Conservation (phyloP, 2,329 filamentous ascomycete genomes). For the Beauveria rudraprayagi region DNA sequence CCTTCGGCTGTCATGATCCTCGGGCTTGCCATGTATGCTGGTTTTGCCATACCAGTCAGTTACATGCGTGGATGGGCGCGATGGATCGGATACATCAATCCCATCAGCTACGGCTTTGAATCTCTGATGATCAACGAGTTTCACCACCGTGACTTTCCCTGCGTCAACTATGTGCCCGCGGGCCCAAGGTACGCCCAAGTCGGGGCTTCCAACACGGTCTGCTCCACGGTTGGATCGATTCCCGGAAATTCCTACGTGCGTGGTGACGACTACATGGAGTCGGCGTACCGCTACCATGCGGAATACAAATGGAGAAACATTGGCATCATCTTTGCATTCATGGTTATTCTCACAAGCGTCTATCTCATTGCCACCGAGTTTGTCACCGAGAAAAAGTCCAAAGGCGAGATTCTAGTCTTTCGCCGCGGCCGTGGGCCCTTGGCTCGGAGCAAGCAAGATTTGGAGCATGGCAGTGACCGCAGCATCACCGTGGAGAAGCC, state of each 20-base stretch:
- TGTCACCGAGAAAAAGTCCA: slow-evolving; percentile 58
- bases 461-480: too few relatives aligned
- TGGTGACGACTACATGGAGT: slow-evolving; percentile 62
- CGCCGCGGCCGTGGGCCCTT: too few relatives aligned
- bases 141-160: slow-evolving; percentile 57
- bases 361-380: slow-evolving; percentile 75
- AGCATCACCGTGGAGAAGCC: too few relatives aligned
- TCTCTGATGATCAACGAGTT: slow-evolving; percentile 87
- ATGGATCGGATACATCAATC: slow-evolving; percentile 54
- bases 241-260: slow-evolving; percentile 52
- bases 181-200: slow-evolving; percentile 51
- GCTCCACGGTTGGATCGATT: too few relatives aligned
- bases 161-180: slow-evolving; percentile 57
- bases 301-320: neutral
- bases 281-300: neutral
- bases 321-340: neutral
- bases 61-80: too few relatives aligned
- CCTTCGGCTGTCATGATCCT: too few relatives aligned
- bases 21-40: too few relatives aligned
- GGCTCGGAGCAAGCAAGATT: too few relatives aligned
- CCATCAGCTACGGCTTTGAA: slow-evolving; percentile 66
- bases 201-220: too few relatives aligned
- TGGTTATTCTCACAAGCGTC: slow-evolving; percentile 46
- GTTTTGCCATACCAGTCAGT: too few relatives aligned
- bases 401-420: slow-evolving; percentile 29